phyloP scores from a whole-genome alignment of 1,284 basidiomycete genomes.

The Ceratobasidium sp. region DNA sequence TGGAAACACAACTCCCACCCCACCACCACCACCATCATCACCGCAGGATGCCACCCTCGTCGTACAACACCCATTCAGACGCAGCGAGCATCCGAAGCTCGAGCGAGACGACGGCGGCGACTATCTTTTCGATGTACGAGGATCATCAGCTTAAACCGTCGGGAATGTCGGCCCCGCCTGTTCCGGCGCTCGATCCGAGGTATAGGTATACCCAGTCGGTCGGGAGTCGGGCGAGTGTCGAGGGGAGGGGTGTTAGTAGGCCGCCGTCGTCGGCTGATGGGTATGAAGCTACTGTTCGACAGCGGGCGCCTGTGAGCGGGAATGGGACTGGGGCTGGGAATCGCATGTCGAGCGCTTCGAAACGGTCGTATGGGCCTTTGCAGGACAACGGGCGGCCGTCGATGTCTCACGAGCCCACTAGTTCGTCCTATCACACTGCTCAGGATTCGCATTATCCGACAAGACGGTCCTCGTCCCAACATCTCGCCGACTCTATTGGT shows the following conservation, averaged over 20 bases:
- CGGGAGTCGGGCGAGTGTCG: constrained; percentile 20
- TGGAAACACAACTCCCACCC: not conserved
- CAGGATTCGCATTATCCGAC: not conserved
- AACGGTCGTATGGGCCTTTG: not conserved
- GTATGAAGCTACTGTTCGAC: constrained; percentile 14
- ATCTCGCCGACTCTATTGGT: too few relatives aligned
- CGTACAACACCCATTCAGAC: constrained; percentile 13
- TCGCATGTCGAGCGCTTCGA: not conserved
- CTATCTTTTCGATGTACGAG: constrained; percentile 85
- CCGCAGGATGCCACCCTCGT: not conserved
- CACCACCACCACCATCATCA: not conserved
- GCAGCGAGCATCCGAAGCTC: constrained; percentile 47
- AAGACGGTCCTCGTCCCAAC: too few relatives aligned
- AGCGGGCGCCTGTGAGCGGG: not conserved
- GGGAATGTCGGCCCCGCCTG: constrained; percentile 8
- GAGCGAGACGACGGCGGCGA: constrained; percentile 74
- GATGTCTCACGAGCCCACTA: not conserved
- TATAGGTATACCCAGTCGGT: constrained; percentile 32
- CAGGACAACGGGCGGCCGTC: not conserved
- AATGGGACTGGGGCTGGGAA: too few relatives aligned
- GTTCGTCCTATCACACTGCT: not conserved
- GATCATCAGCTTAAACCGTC: constrained; percentile 52
- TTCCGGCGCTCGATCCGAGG: constrained; percentile 40
- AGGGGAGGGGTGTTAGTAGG: not conserved
- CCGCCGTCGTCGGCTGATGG: too few relatives aligned